Evolutionary conservation across 352 stramenopile species (phyloP), one percentile per base, ranked within the genome.

Genomic region (Phytophthora capsici): DNA sequence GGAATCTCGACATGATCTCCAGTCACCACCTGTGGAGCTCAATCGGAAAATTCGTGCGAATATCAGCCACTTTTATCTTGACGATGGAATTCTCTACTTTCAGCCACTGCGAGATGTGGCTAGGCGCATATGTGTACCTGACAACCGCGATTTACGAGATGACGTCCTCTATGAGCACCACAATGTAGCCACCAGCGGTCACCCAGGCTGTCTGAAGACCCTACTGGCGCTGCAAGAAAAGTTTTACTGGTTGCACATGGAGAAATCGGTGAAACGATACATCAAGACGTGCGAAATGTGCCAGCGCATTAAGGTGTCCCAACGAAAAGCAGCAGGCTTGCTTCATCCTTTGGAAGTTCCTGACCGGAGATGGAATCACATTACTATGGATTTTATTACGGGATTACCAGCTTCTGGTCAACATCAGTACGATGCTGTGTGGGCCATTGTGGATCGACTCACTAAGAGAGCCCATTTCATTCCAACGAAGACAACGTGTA

Each of bases 391-490:
- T 6, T 69, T 63, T n/a, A 43, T 69, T n/a, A 52, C 37, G 0
- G 44, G 7, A 4, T 23, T 61, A 4, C 59, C 32, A 0, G 34
- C 22, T 1, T 54, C 61, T 14, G 28, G n/a, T 0, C 16, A 40
- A 0, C 32, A 43, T 13, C 5, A 6, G 10, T 34, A 14, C 4
- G 22, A 56, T n/a, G 20, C 53, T 25, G 32, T 69, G 8, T 44
- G 63, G 37, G 61, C 54, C 16, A 43, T 57, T 1, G 28, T 54
- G 0, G 45, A 69, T 36, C 45, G 48, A 1, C n/a, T 54, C 13
- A 69, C 52, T 0, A 69, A 69, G 22, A 26, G 52, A 3, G 60
- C 23, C 6, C 52, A 63, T 36, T 63, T 69, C 8, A 19, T 58
- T 0, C 20, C 45, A 5, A 47, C 52, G 1, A 63, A 46, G 16